phyloP scores from a whole-genome alignment of 768 basidiomycete genomes.

The Russula dissimulans region DNA sequence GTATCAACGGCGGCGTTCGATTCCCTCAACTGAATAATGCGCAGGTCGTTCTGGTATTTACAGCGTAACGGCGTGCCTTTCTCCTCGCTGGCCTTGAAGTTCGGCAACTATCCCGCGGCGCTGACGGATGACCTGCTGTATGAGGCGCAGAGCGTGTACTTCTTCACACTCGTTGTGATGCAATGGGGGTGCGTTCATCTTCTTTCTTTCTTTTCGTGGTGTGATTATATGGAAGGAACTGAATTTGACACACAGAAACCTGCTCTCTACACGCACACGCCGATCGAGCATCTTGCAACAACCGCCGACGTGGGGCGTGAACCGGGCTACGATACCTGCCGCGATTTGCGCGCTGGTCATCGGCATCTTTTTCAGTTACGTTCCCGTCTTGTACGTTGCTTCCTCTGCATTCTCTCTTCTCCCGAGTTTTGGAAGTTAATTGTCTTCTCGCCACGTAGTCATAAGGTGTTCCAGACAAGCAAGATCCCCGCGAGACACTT shows the following conservation, averaged over 20 bases:
- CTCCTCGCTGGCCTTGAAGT: slow-evolving; percentile 37
- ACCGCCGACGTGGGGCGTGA: slow-evolving; percentile 39
- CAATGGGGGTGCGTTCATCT: slow-evolving; percentile 37
- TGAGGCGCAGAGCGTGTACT: slow-evolving; percentile 44
- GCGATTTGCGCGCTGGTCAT: slow-evolving; percentile 37
- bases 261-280: slow-evolving; percentile 47
- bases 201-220: not conserved
- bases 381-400: slow-evolving; percentile 30
- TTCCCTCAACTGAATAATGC: not conserved
- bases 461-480: slow-evolving; percentile 42
- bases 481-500: slow-evolving; percentile 37
- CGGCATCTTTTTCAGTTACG: slow-evolving; percentile 35
- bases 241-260: slow-evolving; percentile 25
- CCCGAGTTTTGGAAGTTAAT: not conserved
- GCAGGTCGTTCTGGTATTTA: slow-evolving; percentile 35
- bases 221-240: not conserved
- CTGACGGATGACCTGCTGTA: slow-evolving; percentile 34
- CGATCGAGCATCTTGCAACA: slow-evolving; percentile 47
- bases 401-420: not conserved
- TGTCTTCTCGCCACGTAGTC: slow-evolving; percentile 20
- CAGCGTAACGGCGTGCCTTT: slow-evolving; percentile 41
- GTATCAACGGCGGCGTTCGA: no score
- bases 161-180: slow-evolving; percentile 46
- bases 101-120: slow-evolving; percentile 33
- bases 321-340: slow-evolving; percentile 33